phyloP scores from a whole-genome alignment of 2,329 filamentous ascomycete genomes.

The Trichophyton rubrum region DNA sequence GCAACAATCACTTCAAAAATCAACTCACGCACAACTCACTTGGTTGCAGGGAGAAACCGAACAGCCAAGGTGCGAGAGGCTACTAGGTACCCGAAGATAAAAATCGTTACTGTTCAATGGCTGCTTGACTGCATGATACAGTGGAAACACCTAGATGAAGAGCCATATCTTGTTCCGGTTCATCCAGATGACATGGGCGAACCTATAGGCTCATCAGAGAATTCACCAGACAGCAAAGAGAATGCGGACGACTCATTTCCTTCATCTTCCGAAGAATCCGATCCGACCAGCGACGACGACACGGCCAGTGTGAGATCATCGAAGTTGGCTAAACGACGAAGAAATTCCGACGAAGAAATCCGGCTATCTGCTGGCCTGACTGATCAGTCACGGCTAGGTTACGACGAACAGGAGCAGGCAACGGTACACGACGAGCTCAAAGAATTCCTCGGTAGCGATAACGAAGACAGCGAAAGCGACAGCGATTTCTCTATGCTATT shows the following conservation, averaged over 20 bases:
- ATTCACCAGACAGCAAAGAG: slow-evolving; percentile 19
- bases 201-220: slow-evolving; percentile 20
- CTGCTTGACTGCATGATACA: slow-evolving; percentile 70
- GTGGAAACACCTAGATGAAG: slow-evolving; percentile 71
- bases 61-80: slow-evolving; percentile 89
- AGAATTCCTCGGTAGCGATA: slow-evolving; percentile 48
- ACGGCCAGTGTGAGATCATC: slow-evolving; percentile 27
- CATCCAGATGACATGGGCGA: slow-evolving; percentile 53
- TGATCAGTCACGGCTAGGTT: slow-evolving; percentile 41
- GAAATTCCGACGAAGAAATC: slow-evolving; percentile 35
- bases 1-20: slow-evolving; percentile 44
- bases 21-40: slow-evolving; percentile 37
- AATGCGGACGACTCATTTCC: slow-evolving; percentile 8
- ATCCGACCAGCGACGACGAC: slow-evolving; percentile 19
- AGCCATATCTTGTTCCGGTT: slow-evolving; percentile 64
- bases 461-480: slow-evolving; percentile 28
- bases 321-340: slow-evolving; percentile 25
- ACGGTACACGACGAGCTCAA: slow-evolving; percentile 59
- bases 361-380: slow-evolving; percentile 39
- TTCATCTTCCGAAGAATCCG: slow-evolving; percentile 16
- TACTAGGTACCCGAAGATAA: slow-evolving; percentile 63
- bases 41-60: slow-evolving; percentile 48
- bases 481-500: slow-evolving; percentile 18
- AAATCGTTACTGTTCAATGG: slow-evolving; percentile 88
- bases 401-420: slow-evolving; percentile 52